Evolutionary conservation across 139 green algal genomes (phyloP).

Genomic region (Chlamydomonas sp.): DNA sequence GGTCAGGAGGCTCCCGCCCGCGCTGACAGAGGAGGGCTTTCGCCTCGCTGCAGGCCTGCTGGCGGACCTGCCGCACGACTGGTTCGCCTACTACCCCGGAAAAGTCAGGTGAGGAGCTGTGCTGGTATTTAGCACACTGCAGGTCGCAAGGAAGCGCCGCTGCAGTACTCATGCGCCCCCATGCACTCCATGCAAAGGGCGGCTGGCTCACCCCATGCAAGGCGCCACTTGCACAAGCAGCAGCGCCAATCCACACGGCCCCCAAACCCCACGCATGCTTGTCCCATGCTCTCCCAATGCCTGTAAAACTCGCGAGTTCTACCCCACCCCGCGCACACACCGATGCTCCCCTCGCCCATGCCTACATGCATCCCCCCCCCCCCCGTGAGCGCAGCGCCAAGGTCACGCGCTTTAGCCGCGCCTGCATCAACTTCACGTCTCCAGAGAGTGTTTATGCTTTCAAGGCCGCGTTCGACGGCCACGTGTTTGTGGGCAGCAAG

Average conservation of each 20-base stretch:
- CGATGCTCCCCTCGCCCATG: background rate
- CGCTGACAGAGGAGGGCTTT: slow-evolving; percentile 43
- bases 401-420: slow-evolving; percentile 33
- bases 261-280: background rate
- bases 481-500: slow-evolving; percentile 54
- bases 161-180: no score
- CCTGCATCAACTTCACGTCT: slow-evolving; percentile 59
- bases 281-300: background rate
- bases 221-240: no score
- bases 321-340: no score
- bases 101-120: slow-evolving; percentile 49
- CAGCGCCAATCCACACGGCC: background rate
- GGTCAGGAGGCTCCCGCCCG: slow-evolving; percentile 55
- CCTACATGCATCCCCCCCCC: no score
- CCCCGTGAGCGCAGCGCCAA: slow-evolving; percentile 34
- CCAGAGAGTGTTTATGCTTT: slow-evolving; percentile 50
- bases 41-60: slow-evolving; percentile 24
- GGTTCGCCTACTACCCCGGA: slow-evolving; percentile 59
- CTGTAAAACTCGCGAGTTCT: no score
- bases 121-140: background rate
- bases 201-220: no score
- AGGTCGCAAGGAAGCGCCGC: no score
- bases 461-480: slow-evolving; percentile 51
- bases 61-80: slow-evolving; percentile 36
- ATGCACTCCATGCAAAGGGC: background rate